Evolutionary conservation across 2,329 filamentous ascomycete genomes (phyloP), one percentile per base, ranked within the genome.

Genomic region (Cyclaneusma minus): DNA sequence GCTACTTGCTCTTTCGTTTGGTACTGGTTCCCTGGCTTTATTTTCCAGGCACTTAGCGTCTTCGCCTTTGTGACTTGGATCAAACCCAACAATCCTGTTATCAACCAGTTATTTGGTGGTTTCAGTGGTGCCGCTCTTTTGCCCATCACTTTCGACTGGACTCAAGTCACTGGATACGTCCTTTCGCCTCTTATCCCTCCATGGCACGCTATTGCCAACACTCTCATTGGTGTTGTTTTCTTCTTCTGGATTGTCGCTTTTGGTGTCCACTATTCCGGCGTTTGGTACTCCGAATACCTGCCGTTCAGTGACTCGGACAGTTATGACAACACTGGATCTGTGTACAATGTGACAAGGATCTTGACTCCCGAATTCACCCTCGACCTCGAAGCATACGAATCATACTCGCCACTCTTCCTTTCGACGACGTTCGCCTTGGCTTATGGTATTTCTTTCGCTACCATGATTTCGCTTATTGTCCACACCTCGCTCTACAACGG

Each of bases 191-290:
- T 77, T 69, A 72, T 79, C 24, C 64, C 71, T 2, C 76, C 76
- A 4, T 82, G 73, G 70, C 68, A 74, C 43, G 76, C 74, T 6
- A 81, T 81, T 35, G 73, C 69, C 30, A 83, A 83, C 42, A 79
- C 72, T 0, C 47, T 78, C 21, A 66, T 80, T 17, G 75, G 75
- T 10, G 64, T 80, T 15, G 55, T 77, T 2, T 14, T 63, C 2
- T 80, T 77, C 44, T 80, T 68, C 44, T 60, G 78, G 30, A 25
- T 47, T 72, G 49, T 62, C 4, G 57, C 68, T 3, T 57, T 64
- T 1, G 51, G 61, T 4, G 48, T 83, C n/a, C 75, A 82, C 44
- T 84, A 72, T 42, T 64, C 56, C 6, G 68, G 68, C 6, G 53
- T 58, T 0, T 82, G 73, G 68, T 80, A 72, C 39, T 59, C 59